These are phyloP conservation scores for Eutrema salsugineum DNA, from an alignment of 441 rosid genomes.

Conservation along the genomic window DNA sequence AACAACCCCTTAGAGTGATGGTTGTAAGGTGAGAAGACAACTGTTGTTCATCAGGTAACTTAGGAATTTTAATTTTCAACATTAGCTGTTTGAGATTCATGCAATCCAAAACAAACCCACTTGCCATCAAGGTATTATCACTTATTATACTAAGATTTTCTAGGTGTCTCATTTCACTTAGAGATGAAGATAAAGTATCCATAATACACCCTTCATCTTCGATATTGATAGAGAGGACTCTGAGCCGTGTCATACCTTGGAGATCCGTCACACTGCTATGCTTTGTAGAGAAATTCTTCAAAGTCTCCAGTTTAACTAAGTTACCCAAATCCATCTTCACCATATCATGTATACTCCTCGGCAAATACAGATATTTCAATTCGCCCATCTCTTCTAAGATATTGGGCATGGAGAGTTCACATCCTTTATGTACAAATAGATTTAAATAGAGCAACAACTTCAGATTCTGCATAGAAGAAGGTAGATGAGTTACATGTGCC, in stretches of 20 bases:
- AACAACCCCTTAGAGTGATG: fast-evolving
- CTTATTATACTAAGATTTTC: neutral
- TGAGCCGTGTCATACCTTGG: neutral
- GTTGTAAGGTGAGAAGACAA: neutral
- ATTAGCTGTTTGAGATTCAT: no score
- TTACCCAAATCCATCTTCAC: neutral
- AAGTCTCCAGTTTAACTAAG: neutral
- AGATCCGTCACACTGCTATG: neutral
- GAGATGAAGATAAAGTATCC: neutral
- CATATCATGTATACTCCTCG: neutral
- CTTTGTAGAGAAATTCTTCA: neutral
- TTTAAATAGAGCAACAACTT: neutral
- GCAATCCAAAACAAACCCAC: neutral
- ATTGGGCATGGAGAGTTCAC: neutral
- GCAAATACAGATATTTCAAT: neutral
- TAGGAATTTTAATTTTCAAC: no score
- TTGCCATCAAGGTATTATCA: no score
- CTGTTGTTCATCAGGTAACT: no score
- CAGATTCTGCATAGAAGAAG: neutral
- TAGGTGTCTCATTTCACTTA: neutral
- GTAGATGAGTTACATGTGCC: neutral
- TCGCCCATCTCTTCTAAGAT: neutral
- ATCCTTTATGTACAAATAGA: neutral
- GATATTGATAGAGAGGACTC: fast-evolving
- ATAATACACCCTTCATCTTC: neutral